Evolutionary conservation across 2,329 filamentous ascomycete genomes (phyloP).

Genomic region (Torrubiellomyces zombiae): DNA sequence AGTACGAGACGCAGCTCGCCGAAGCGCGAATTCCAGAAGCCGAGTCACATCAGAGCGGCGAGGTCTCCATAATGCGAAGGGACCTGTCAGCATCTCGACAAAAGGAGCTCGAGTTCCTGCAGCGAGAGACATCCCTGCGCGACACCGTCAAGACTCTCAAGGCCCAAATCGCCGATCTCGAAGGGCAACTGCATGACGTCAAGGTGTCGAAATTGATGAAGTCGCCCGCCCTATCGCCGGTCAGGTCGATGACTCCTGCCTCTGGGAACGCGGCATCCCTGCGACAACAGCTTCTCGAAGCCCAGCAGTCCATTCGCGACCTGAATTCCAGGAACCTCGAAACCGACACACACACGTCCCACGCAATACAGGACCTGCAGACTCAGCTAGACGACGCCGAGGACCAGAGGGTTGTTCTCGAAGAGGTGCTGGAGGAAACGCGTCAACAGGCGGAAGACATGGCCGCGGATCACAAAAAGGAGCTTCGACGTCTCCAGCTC

Average conservation of each 20-base stretch:
- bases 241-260: constrained; percentile 36
- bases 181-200: constrained; percentile 49
- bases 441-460: constrained; percentile 34
- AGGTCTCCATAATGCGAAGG: constrained; percentile 43
- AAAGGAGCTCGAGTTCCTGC: constrained; percentile 46
- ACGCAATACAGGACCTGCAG: constrained; percentile 30
- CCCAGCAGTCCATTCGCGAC: constrained; percentile 43
- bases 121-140: constrained; percentile 49
- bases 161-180: constrained; percentile 47
- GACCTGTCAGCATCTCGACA: constrained; percentile 48
- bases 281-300: constrained; percentile 41
- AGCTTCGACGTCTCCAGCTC: constrained; percentile 25
- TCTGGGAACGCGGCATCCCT: constrained; percentile 44
- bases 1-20: constrained; percentile 31
- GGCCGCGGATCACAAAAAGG: constrained; percentile 23
- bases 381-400: constrained; percentile 38
- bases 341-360: constrained; percentile 27
- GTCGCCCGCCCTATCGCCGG: constrained; percentile 28
- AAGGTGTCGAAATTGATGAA: constrained; percentile 32
- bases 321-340: constrained; percentile 32
- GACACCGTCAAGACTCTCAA: constrained; percentile 46
- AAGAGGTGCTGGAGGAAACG: constrained; percentile 40
- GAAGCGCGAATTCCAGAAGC: constrained; percentile 14
- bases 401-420: constrained; percentile 39
- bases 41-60: constrained; percentile 27